Evolutionary conservation across 2,329 filamentous ascomycete genomes (phyloP).

Genomic region (Rhexocercosporidium sp.): DNA sequence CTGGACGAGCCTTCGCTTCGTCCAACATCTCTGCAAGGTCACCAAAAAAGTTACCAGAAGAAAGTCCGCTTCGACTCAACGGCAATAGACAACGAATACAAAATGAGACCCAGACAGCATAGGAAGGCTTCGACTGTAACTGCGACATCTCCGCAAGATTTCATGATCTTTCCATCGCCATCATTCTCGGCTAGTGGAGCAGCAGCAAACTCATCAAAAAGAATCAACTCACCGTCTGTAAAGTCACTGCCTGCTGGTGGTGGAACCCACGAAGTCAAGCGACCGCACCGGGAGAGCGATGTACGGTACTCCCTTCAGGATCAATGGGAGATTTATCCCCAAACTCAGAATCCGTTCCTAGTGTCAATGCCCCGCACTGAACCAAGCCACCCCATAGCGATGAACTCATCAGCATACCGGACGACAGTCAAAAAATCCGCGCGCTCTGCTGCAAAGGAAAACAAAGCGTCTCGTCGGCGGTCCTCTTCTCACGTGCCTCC

Average conservation of each 20-base stretch:
- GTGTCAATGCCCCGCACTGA: not conserved
- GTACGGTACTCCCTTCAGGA: not conserved
- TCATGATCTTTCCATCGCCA: not conserved
- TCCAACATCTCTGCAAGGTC: not conserved
- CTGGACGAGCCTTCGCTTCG: not conserved
- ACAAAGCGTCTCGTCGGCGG: not conserved
- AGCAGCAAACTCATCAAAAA: not conserved
- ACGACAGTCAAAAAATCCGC: not conserved
- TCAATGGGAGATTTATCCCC: not conserved
- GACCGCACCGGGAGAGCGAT: not conserved
- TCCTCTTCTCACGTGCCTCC: conserved; percentile 12
- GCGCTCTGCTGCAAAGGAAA: not conserved
- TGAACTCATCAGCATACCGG: not conserved
- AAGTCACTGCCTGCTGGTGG: not conserved
- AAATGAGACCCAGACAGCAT: not conserved
- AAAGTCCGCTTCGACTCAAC: conserved; percentile 31
- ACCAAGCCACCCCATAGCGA: no score
- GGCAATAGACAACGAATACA: conserved; percentile 26
- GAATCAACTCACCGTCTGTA: not conserved
- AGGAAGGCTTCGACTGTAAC: not conserved
- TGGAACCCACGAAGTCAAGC: not conserved
- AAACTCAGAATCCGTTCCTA: not conserved
- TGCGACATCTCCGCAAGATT: not conserved
- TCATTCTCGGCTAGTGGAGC: not conserved
- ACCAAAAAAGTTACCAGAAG: conserved; percentile 15